Base-by-base conservation (phyloP, 2,329 filamentous ascomycete genomes). In the Aspergillus sclerotialis region DNA sequence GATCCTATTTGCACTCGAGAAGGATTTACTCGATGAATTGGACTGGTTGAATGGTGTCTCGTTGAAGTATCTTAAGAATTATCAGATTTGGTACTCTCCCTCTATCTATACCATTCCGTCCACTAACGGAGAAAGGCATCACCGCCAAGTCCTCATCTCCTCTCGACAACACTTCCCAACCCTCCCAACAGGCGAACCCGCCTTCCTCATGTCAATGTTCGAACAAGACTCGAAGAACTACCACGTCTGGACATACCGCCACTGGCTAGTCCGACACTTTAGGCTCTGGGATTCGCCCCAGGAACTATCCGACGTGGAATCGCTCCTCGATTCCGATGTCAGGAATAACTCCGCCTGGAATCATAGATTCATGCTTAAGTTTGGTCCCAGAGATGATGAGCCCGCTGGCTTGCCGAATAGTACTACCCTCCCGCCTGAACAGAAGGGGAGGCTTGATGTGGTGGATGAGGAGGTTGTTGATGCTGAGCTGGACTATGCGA, bases 331-430 rank as follows among this genome's bases (percentile, higher is more conserved):
- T 37, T 69, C 77, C 21, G 92, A 98, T 61, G 79, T 96, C 39
- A 76, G 89, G 53, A 98, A 98, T 67, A 98, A 98, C 62, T 92
- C 84, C 28, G 92, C 90, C 11, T 98, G 92, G 92, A 93, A 90
- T 46, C 90, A 98, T 68, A 81, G 92, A 33, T 96, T 92, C 71
- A 94, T 90, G 60, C 60, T 96, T n/a, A 78, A 90, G 12, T 94
- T 95, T 75, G 57, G 68, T 73, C 69, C 81, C 71, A 13, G 66
- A 8, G 56, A 58, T 21, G 64, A 63, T 17, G 53, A 61, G 38
- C 58, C 55, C 43, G 40, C 61, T 38, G 52, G 65, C 45, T 44
- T 65, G 55, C 49, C 51, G 10, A 52, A 57, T 17, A 44, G 40
- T 36, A 30, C 24, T 32, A 17, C 34, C 14, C 28, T 43, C 8